phyloP scores from a whole-genome alignment of 176 grass and related monocot species.

The Avena eriantha region DNA sequence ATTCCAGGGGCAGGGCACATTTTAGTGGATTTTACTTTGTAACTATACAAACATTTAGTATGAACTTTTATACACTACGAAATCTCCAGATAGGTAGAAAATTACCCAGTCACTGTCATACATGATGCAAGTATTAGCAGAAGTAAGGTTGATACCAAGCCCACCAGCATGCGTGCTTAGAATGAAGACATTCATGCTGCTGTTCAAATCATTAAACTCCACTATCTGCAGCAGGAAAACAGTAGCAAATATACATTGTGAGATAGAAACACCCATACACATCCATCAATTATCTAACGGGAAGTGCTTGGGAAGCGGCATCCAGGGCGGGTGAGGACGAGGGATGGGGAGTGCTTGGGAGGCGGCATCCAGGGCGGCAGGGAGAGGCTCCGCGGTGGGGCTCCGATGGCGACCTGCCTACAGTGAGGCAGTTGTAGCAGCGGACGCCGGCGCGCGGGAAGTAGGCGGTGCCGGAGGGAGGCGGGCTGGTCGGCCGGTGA shows the following conservation, averaged over 20 bases:
- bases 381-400: no score
- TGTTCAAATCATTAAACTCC: constrained; percentile 81
- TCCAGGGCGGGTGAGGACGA: no score
- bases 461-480: no score
- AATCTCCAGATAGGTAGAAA: not conserved
- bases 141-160: constrained; percentile 90
- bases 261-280: not conserved
- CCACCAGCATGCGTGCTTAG: constrained; percentile 90
- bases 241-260: constrained; percentile 9
- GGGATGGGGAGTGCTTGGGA: no score
- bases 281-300: not conserved
- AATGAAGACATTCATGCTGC: constrained; percentile 69
- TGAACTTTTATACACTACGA: not conserved
- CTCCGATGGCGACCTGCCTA: no score
- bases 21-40: not conserved
- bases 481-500: no score
- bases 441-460: no score
- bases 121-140: constrained; percentile 86
- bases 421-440: no score
- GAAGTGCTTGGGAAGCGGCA: no score
- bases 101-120: constrained; percentile 96
- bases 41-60: not conserved
- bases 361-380: no score
- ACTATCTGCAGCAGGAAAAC: constrained; percentile 62
- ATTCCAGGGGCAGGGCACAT: not conserved